Conservation (phyloP, 108 stramenopile species). For the Cylindrotheca closterium region DNA sequence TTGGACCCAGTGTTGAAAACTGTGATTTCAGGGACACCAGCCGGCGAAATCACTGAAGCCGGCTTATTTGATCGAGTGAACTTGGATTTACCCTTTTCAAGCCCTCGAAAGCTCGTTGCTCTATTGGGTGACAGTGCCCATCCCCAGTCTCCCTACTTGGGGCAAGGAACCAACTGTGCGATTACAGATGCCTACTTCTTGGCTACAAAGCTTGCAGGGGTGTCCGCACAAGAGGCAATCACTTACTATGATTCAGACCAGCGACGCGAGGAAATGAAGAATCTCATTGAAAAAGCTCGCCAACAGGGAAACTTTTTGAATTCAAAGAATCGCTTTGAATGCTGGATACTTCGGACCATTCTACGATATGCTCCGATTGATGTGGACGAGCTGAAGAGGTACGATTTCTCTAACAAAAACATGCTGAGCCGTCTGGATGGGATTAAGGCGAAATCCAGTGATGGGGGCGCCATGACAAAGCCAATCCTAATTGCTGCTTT, state of each 20-base stretch:
- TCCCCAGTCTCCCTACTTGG: slow-evolving; percentile 29
- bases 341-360: no score
- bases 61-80: slow-evolving; percentile 30
- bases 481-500: no score
- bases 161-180: slow-evolving; percentile 34
- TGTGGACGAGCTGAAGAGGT: no score
- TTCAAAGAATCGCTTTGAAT: background rate
- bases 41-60: slow-evolving; percentile 26
- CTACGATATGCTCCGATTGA: no score
- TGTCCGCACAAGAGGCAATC: background rate
- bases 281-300: background rate
- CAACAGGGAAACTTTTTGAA: background rate
- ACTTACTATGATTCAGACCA: background rate
- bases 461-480: no score
- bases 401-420: no score
- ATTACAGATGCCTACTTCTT: slow-evolving; percentile 29
- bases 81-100: slow-evolving; percentile 16
- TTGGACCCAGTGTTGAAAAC: slow-evolving; percentile 4
- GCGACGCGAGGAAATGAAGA: background rate
- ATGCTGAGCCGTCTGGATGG: no score
- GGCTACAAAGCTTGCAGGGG: slow-evolving; percentile 12
- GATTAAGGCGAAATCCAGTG: no score
- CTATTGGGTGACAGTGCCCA: slow-evolving; percentile 32
- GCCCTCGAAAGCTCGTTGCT: slow-evolving; percentile 14
- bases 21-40: slow-evolving; percentile 13